phyloP scores from a whole-genome alignment of 2,329 filamentous ascomycete species.

The Phialophora verrucosa region DNA sequence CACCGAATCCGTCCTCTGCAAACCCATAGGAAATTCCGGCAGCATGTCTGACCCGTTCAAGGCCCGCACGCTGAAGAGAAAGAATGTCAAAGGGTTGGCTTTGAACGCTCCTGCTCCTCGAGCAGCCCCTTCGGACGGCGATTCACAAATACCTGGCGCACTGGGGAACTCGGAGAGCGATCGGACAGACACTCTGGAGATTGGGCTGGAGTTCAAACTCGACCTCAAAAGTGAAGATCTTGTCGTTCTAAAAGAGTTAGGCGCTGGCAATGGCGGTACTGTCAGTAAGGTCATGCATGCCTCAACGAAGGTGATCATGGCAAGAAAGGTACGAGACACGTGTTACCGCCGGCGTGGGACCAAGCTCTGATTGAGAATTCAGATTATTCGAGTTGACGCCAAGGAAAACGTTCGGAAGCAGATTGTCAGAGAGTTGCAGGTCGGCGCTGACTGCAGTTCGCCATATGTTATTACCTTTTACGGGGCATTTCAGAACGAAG shows the following conservation, averaged over 20 bases:
- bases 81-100: slow-evolving; percentile 96
- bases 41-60: slow-evolving; percentile 67
- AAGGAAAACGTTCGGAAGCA: slow-evolving; percentile 97
- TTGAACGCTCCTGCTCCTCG: slow-evolving; percentile 76
- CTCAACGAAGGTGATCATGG: slow-evolving; percentile 95
- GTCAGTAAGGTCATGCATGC: slow-evolving; percentile 98
- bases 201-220: slow-evolving; percentile 95
- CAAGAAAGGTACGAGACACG: slow-evolving; percentile 76
- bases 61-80: slow-evolving; percentile 89
- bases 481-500: slow-evolving; percentile 93
- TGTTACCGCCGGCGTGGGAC: not conserved
- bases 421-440: slow-evolving; percentile 94
- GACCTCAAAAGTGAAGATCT: slow-evolving; percentile 91
- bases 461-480: slow-evolving; percentile 98
- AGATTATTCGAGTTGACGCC: slow-evolving; percentile 98
- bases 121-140: slow-evolving; percentile 73
- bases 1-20: slow-evolving; percentile 6
- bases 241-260: slow-evolving; percentile 90
- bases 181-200: slow-evolving; percentile 78
- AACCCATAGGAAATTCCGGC: not conserved
- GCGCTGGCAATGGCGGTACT: slow-evolving; percentile 94
- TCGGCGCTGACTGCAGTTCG: slow-evolving; percentile 97
- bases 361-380: slow-evolving; percentile 37
- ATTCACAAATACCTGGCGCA: slow-evolving; percentile 65
- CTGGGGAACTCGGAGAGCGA: slow-evolving; percentile 64